phyloP scores from a whole-genome alignment of 306 rosid genomes.

The Cucurbita ficifolia region DNA sequence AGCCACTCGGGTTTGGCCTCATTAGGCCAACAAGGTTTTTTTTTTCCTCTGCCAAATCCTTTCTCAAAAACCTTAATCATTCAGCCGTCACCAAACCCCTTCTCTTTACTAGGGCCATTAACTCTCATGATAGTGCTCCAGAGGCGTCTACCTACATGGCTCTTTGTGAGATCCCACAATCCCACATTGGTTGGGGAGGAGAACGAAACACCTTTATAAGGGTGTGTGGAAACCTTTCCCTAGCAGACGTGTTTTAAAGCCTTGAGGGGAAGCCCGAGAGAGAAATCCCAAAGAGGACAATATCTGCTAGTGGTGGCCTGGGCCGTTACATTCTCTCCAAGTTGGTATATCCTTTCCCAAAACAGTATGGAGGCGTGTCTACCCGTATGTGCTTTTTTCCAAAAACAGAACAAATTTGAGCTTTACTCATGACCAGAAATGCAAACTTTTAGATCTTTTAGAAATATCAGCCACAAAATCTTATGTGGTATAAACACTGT shows the following conservation, averaged over 20 bases:
- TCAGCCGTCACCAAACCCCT: background rate
- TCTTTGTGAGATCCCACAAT: too few species aligned
- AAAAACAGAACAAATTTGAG: too few species aligned
- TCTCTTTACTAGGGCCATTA: background rate
- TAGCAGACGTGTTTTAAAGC: too few species aligned
- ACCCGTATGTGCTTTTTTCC: too few species aligned
- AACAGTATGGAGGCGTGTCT: background rate
- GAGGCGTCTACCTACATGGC: background rate
- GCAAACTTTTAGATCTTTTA: background rate
- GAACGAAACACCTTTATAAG: too few species aligned
- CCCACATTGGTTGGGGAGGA: too few species aligned
- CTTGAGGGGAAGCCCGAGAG: too few species aligned
- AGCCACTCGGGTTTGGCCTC: background rate
- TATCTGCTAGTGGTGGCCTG: too few species aligned
- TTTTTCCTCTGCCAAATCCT: background rate
- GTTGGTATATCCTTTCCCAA: background rate
- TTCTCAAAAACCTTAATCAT: background rate
- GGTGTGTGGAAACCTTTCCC: too few species aligned
- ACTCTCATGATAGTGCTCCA: background rate
- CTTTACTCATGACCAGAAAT: background rate
- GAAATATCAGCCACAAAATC: background rate
- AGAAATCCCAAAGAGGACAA: too few species aligned
- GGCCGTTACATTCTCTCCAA: background rate
- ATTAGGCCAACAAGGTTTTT: background rate
- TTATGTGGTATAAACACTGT: background rate